Evolutionary conservation across 805 yeast species (phyloP).

Genomic region (Schwanniomyces sp.): DNA sequence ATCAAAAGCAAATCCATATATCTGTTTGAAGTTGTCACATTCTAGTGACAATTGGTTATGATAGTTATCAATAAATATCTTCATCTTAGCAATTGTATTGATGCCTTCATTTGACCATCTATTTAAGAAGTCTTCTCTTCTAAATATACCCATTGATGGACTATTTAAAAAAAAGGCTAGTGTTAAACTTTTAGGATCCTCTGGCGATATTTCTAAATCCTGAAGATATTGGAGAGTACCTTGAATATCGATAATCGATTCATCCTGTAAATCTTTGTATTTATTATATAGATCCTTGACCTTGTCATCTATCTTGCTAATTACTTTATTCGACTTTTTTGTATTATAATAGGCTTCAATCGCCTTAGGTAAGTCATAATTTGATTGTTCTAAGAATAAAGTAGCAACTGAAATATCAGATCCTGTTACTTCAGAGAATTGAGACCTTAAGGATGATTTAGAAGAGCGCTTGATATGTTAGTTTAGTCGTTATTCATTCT

Average conservation of each 20-base stretch:
- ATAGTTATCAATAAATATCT: slow-evolving; percentile 13
- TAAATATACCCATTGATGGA: slow-evolving; percentile 65
- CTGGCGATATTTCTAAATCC: slow-evolving; percentile 71
- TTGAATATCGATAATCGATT: slow-evolving; percentile 61
- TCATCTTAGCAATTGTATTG: slow-evolving; percentile 48
- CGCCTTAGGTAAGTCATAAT: slow-evolving; percentile 31
- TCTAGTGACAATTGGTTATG: slow-evolving; percentile 22
- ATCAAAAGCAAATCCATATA: slow-evolving; percentile 72
- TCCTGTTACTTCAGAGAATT: slow-evolving; percentile 44
- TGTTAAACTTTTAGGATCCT: slow-evolving; percentile 68
- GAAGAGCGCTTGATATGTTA: not conserved
- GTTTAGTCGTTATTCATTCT: not conserved
- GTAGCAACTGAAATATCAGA: slow-evolving; percentile 33
- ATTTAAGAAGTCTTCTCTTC: slow-evolving; percentile 46
- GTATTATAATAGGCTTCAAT: slow-evolving; percentile 26
- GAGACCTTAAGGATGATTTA: slow-evolving; percentile 19
- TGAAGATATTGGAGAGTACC: slow-evolving; percentile 71
- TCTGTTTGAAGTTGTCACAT: slow-evolving; percentile 45
- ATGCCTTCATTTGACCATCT: slow-evolving; percentile 52
- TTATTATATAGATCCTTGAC: slow-evolving; percentile 32
- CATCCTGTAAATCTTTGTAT: slow-evolving; percentile 28
- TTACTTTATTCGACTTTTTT: slow-evolving; percentile 1
- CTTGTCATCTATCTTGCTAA: slow-evolving; percentile 10
- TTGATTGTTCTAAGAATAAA: slow-evolving; percentile 27
- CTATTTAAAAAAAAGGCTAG: slow-evolving; percentile 69